Evolutionary conservation across 352 stramenopile species (phyloP), one percentile per base, ranked within the genome.

Genomic region (Globisporangium barbulae): DNA sequence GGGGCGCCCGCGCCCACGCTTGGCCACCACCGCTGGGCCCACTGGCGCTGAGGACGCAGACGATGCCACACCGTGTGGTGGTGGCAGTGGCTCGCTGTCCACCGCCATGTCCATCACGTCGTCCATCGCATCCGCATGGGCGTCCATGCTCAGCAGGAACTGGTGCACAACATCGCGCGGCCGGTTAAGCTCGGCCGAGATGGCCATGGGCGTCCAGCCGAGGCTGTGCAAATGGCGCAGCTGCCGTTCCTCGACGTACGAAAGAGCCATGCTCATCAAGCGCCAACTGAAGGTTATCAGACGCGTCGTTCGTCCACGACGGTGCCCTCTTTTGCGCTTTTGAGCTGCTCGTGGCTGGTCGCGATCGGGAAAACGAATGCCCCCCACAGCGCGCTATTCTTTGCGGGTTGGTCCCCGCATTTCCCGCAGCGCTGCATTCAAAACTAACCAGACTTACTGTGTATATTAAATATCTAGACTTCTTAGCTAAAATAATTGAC

Each of bases 321-420:
- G 21, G 35, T 60, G 35, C 53, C 53, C 53, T 60, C 53, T 60
- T 60, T 60, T 56, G 21, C 10, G 15, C 28, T 58, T 58, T 17
- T 17, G 25, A 60, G 41, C 41, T 47, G 15, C 41, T 47, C 17
- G 41, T 47, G 15, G 6, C 13, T 47, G 41, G 41, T 47, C 41
- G 41, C 41, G 41, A 47, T 47, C 41, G 41, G 41, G 41, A 47
- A 47, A 47, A n/a, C 17, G 15, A 49, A 45, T 50, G 53, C 53
- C 19, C 21, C 53, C 53, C 53, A 48, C 53, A 60, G 33, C 17
- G 53, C 53, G 53, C 53, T 60, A 49, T 60, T 60, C 53, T 60
- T 60, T 50, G 21, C 21, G 19, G 35, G 53, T 49, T 48, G 31
- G 39, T 3, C 7, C 37, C 53, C 53, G 39, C 53, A 60, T 60